These are phyloP conservation scores for Didymella pomorum DNA, from an alignment of 2,329 filamentous ascomycete genomes.

Conservation along the genomic window DNA sequence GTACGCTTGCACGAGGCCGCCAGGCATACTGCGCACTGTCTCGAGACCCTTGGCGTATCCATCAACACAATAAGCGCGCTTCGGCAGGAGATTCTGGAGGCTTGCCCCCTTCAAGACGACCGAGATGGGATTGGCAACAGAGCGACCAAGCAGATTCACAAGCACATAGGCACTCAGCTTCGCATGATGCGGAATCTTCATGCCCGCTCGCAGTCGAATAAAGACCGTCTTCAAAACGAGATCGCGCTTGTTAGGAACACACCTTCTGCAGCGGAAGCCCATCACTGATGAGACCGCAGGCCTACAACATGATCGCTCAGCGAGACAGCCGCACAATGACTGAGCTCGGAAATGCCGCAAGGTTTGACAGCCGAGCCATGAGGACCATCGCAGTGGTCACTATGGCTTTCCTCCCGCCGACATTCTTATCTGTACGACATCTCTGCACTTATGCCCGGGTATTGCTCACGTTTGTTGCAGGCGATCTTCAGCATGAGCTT, in stretches of 20 bases:
- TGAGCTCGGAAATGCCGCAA: constrained; percentile 25
- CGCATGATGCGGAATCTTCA: constrained; percentile 23
- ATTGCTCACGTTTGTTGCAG: constrained; percentile 16
- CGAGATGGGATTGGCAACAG: too few species aligned
- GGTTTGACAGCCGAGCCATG: constrained; percentile 26
- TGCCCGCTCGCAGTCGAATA: constrained; percentile 25
- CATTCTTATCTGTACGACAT: constrained; percentile 28
- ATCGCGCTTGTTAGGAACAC: constrained; percentile 22
- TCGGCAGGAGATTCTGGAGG: constrained; percentile 5
- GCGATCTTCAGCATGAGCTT: constrained; percentile 37
- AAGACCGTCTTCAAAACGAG: constrained; percentile 31
- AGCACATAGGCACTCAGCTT: constrained; percentile 18
- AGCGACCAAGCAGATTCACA: not conserved
- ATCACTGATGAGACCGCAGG: constrained; percentile 18
- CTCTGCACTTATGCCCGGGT: not conserved
- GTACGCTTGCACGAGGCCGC: constrained; percentile 23
- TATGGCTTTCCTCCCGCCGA: constrained; percentile 33
- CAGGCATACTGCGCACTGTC: constrained; percentile 28
- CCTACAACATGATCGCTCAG: constrained; percentile 31
- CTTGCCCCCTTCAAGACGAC: not conserved
- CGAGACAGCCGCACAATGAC: constrained; percentile 28
- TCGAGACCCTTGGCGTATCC: constrained; percentile 24
- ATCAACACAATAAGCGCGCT: constrained; percentile 20
- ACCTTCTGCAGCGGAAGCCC: not conserved
- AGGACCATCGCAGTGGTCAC: constrained; percentile 29